phyloP scores from a whole-genome alignment of 2,329 filamentous ascomycete species.

The Arthrobotrys musiformis region DNA sequence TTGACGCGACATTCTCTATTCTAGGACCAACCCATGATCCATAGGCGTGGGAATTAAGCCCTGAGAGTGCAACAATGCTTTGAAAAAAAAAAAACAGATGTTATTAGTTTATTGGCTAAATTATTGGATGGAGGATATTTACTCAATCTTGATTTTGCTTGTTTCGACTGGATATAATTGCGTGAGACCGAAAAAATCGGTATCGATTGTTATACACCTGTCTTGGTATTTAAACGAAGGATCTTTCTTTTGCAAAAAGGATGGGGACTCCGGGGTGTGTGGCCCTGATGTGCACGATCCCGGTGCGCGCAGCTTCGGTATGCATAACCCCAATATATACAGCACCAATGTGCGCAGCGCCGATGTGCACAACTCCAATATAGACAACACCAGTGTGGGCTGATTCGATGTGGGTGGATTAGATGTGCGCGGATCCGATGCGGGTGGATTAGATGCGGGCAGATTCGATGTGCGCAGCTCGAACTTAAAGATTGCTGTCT shows the following conservation, averaged over 20 bases:
- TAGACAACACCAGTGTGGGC: too few species aligned
- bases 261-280: background rate
- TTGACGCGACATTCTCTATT: background rate
- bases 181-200: slow-evolving; percentile 56
- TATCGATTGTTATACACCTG: slow-evolving; percentile 25
- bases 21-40: slow-evolving; percentile 51
- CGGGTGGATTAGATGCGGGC: too few species aligned
- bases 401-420: too few species aligned
- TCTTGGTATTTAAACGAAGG: background rate
- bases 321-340: background rate
- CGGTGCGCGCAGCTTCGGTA: background rate
- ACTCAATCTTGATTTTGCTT: slow-evolving; percentile 46
- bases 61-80: slow-evolving; percentile 56
- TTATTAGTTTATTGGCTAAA: background rate
- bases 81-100: background rate
- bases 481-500: slow-evolving; percentile 29
- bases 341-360: background rate
- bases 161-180: slow-evolving; percentile 39
- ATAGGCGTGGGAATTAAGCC: slow-evolving; percentile 56
- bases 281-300: background rate
- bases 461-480: background rate
- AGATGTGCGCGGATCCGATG: background rate
- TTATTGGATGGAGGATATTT: background rate
- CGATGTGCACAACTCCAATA: background rate
- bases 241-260: background rate